Conservation (phyloP, 2,329 filamentous ascomycete species). For the Aspergillus hiratsukae region DNA sequence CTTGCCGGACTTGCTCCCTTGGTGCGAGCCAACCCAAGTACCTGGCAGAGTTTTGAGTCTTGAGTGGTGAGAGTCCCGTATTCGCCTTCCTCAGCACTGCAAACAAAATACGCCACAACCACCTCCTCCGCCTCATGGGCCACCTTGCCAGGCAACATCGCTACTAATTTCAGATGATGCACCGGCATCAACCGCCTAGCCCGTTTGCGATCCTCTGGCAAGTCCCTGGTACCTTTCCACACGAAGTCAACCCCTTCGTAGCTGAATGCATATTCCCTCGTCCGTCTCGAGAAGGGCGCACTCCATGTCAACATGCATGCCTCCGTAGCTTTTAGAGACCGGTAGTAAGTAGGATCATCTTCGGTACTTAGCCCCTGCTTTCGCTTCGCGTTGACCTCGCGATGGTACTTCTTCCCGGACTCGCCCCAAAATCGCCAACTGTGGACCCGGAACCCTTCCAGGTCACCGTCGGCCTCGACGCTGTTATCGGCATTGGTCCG, state of each 20-base stretch:
- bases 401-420: conserved; percentile 9
- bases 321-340: background rate
- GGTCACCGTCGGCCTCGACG: background rate
- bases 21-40: background rate
- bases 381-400: conserved; percentile 5
- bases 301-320: conserved; percentile 4
- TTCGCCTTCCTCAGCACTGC: conserved; percentile 1
- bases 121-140: background rate
- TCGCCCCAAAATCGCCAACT: conserved; percentile 14
- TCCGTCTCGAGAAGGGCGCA: background rate
- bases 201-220: background rate
- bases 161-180: conserved; percentile 11
- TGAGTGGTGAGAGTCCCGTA: conserved; percentile 8
- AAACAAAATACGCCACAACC: background rate
- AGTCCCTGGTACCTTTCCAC: conserved; percentile 11
- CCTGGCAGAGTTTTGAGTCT: conserved; percentile 5
- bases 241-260: conserved; percentile 8
- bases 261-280: conserved; percentile 7
- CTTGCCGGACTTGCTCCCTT: background rate
- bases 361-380: conserved; percentile 4
- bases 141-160: background rate
- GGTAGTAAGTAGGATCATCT: background rate
- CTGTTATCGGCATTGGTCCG: conserved; percentile 9
- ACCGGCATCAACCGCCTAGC: conserved; percentile 5
- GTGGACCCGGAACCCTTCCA: conserved; percentile 13